phyloP scores from a whole-genome alignment of 116 monocot species.

The Papilionanthe hybrid region DNA sequence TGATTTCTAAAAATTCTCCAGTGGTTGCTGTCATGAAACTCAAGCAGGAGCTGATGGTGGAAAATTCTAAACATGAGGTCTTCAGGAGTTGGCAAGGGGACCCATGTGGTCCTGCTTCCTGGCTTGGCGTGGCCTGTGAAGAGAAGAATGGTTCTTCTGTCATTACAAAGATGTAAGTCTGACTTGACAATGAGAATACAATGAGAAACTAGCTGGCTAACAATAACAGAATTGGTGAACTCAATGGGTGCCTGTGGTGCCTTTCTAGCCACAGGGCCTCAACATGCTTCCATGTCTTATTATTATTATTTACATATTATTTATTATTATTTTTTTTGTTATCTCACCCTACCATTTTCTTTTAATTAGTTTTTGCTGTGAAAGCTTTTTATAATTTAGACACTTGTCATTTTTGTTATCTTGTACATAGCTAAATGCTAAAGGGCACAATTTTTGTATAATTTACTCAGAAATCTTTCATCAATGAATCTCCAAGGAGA shows the following conservation, averaged over 20 bases:
- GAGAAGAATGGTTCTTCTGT: conserved; percentile 10
- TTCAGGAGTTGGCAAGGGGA: conserved; percentile 35
- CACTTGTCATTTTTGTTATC: neutral
- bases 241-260: too few species aligned
- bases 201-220: neutral
- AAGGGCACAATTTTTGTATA: neutral
- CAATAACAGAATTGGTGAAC: neutral
- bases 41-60: conserved; percentile 20
- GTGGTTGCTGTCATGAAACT: conserved; percentile 24
- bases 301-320: too few species aligned
- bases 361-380: neutral
- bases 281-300: neutral
- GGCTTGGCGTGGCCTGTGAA: conserved; percentile 34
- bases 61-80: conserved; percentile 24
- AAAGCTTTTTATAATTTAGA: neutral
- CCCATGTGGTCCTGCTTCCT: conserved; percentile 34
- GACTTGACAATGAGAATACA: neutral
- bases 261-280: neutral
- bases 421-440: neutral
- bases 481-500: conserved; percentile 33
- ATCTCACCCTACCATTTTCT: neutral
- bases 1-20: conserved; percentile 1
- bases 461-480: conserved; percentile 37
- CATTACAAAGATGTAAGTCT: conserved; percentile 37
- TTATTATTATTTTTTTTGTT: too few species aligned